A percentile compares a stretch with the other conserved stretches of the same genome.
Evolutionary conservation across 345 rosid genomes (phyloP).

Genomic region (Physaria fendleri): DNA sequence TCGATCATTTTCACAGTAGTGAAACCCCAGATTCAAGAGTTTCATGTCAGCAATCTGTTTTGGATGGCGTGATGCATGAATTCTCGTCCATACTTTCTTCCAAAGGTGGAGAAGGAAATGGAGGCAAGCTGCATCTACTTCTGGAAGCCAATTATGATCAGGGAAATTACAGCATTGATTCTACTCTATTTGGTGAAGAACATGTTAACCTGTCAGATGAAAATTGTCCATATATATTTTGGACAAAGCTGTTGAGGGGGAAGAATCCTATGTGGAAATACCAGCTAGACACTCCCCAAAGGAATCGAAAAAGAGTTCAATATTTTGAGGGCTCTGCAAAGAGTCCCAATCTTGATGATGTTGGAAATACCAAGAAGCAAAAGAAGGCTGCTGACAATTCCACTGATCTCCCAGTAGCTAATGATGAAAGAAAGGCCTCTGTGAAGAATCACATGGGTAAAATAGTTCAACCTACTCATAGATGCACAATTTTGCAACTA

Average conservation of each 20-base stretch:
- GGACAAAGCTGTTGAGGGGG: conserved; percentile 63
- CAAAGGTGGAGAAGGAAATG: conserved; percentile 31
- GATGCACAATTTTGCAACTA: conserved; percentile 3
- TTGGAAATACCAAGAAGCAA: conserved; percentile 45
- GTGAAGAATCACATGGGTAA: conserved; percentile 43
- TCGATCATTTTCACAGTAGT: conserved; percentile 53
- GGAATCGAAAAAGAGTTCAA: conserved; percentile 60
- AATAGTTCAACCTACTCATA: conserved; percentile 10
- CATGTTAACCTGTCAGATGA: conserved; percentile 40
- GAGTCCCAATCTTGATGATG: conserved; percentile 28
- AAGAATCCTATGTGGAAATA: conserved; percentile 69
- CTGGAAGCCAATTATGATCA: conserved; percentile 49
- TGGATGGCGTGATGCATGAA: conserved; percentile 43
- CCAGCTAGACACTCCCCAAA: conserved; percentile 43
- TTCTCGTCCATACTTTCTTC: conserved; percentile 44
- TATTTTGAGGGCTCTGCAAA: conserved; percentile 28
- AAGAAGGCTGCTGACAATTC: conserved; percentile 38
- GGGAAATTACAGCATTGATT: conserved; percentile 42
- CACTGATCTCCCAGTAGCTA: conserved; percentile 22
- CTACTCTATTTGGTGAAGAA: conserved; percentile 55
- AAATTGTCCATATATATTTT: conserved; percentile 52
- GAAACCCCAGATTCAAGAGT: conserved; percentile 24
- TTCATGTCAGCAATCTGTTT: conserved; percentile 30
- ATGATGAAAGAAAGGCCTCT: conserved; percentile 23
- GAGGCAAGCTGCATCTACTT: conserved; percentile 38